Evolutionary conservation across 805 yeast genomes (phyloP).

Genomic region (Starmerella scarabaei): DNA sequence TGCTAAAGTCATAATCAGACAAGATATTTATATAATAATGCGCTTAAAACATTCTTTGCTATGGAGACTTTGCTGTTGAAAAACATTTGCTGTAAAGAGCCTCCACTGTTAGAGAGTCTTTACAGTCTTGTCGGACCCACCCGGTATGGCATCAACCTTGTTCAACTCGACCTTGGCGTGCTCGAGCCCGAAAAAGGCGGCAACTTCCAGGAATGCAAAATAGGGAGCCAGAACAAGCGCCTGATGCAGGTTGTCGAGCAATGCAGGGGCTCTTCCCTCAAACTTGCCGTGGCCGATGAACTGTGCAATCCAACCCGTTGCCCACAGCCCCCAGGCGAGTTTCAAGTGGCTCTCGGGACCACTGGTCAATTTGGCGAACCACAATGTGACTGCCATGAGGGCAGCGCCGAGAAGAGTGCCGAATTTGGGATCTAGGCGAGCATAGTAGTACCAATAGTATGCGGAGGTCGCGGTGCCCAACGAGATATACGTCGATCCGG

Average conservation of each 20-base stretch:
- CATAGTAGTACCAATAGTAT: constrained; percentile 46
- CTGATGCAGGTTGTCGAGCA: constrained; percentile 68
- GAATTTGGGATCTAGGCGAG: constrained; percentile 39
- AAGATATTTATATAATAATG: too few relatives aligned
- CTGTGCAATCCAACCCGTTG: constrained; percentile 63
- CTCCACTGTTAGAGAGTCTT: too few relatives aligned
- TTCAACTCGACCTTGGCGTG: constrained; percentile 11
- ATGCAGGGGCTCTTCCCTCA: constrained; percentile 76
- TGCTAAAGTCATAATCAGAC: too few relatives aligned
- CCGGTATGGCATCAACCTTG: constrained; percentile 8
- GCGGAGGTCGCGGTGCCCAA: constrained; percentile 37
- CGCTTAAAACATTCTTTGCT: too few relatives aligned
- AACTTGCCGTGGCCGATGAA: constrained; percentile 77
- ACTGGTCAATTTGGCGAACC: constrained; percentile 23
- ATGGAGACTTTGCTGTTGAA: too few relatives aligned
- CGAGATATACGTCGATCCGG: constrained; percentile 15
- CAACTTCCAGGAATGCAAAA: constrained; percentile 67
- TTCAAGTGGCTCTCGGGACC: constrained; percentile 23
- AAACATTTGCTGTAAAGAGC: too few relatives aligned
- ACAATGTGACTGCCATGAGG: constrained; percentile 25
- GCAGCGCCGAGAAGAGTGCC: constrained; percentile 37
- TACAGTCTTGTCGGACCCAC: too few relatives aligned
- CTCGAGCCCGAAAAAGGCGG: constrained; percentile 51
- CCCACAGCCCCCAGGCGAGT: constrained; percentile 34
- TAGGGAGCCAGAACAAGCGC: constrained; percentile 85